Base-by-base conservation (phyloP, 2,329 filamentous ascomycete species). In the Neopestalotiopsis rosae region DNA sequence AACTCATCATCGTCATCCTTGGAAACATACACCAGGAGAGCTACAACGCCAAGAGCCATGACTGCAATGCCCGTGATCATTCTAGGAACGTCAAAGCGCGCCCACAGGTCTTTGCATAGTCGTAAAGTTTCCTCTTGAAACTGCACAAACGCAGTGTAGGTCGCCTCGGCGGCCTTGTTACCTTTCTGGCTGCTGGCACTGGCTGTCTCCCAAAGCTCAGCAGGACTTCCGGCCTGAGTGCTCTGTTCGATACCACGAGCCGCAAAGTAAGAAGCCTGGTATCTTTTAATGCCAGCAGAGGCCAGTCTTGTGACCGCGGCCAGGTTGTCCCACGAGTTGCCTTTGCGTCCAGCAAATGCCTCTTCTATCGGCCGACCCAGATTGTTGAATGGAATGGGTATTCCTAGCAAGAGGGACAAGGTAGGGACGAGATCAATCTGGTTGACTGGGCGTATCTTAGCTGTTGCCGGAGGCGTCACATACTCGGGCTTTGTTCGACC, bases 401-500 rank as follows among this genome's bases (percentile, higher is more conserved):
- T 88, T 9, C 96, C 96, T 1, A 99, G 85, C 0, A 99, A 87
- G 45, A 99, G 85, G 0, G 95, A 91, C 38, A 99, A 81, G 0
- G 96, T 99, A 4, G 96, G 95, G 2, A 99, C 96, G 13, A 99
- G 87, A 79, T 99, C 96, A 72, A 99, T 99, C 81, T 99, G 96
- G 69, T 90, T 89, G 56, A 90, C 88, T 0, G 93, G 90, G 10
- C 93, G 87, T 28, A 91, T 88, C 79, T 96, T 97, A 56, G 95
- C 94, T 28, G 88, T 93, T n/a, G 83, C 80, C 6, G 89, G 90
- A 20, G 90, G 91, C 24, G 84, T 82, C 14, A 81, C 78, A 72
- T 86, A 87, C 5, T 89, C 87, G 3, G 88, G 82, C 63, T 88
- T 85, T 1, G 89, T 92, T 52, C 94, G 90, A 17, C 96, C 96